These are phyloP conservation scores for Gloeostereum incarnatum DNA, from an alignment of 768 basidiomycete species.

Conservation along the genomic window DNA sequence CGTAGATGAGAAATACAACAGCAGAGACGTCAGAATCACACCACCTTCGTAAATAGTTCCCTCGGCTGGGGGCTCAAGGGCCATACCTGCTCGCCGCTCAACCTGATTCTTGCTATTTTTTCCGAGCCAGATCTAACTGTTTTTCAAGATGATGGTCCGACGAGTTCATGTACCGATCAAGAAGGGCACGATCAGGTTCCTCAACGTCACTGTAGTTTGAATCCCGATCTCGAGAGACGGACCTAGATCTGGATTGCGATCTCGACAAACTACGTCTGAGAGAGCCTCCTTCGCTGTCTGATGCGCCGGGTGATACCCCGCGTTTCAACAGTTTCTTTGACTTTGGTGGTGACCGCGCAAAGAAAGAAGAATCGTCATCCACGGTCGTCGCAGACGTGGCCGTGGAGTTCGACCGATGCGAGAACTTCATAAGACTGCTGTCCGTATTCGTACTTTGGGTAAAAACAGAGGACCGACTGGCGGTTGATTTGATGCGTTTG, in stretches of 20 bases:
- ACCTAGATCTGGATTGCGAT: slow-evolving; percentile 24
- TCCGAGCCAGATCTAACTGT: slow-evolving; percentile 74
- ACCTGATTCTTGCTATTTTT: slow-evolving; percentile 78
- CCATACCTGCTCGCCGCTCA: slow-evolving; percentile 29
- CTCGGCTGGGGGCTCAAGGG: slow-evolving; percentile 40
- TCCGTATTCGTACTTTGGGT: slow-evolving; percentile 67
- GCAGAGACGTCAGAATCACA: slow-evolving; percentile 8
- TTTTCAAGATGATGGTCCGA: slow-evolving; percentile 72
- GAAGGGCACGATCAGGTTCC: slow-evolving; percentile 32
- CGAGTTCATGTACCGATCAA: slow-evolving; percentile 37
- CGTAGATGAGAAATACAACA: slow-evolving; percentile 4
- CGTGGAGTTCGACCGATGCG: slow-evolving; percentile 62
- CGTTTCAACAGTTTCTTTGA: slow-evolving; percentile 36
- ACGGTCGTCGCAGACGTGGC: slow-evolving; percentile 54
- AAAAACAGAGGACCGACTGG: slow-evolving; percentile 64
- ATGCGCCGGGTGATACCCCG: slow-evolving; percentile 26
- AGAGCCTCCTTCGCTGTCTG: slow-evolving; percentile 37
- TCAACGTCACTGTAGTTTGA: slow-evolving; percentile 34
- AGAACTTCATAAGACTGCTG: slow-evolving; percentile 63
- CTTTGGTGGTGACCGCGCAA: slow-evolving; percentile 32
- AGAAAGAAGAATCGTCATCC: slow-evolving; percentile 52
- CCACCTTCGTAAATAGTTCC: slow-evolving; percentile 81
- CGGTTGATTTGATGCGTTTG: slow-evolving; percentile 58
- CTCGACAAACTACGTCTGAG: slow-evolving; percentile 27
- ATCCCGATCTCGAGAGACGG: slow-evolving; percentile 31